phyloP scores from a whole-genome alignment of 176 grass and related monocot species.

The Aegilops umbellulata region DNA sequence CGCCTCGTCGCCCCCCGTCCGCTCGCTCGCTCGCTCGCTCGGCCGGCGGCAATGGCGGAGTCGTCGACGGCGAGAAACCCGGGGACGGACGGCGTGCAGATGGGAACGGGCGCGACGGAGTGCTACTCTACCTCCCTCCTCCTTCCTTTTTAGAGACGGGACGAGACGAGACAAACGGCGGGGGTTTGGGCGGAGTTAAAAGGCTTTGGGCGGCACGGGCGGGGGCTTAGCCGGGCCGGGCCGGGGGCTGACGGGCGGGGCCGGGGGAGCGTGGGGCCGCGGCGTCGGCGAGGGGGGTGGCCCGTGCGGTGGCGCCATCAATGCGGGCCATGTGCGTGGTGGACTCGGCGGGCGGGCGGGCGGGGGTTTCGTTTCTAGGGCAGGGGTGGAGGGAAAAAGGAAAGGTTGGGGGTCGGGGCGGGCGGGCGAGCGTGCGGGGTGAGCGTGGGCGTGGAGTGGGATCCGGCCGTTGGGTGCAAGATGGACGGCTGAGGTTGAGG shows the following conservation, averaged over 20 bases:
- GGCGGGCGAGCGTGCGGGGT: neutral
- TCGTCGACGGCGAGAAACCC: neutral
- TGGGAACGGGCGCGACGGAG: neutral
- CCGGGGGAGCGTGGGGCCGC: rapidly evolving
- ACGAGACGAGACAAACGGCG: constrained; percentile 5
- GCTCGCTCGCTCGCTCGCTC: neutral
- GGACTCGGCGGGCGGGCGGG: neutral
- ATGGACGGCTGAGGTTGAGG: neutral
- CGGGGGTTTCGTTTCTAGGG: constrained; percentile 7
- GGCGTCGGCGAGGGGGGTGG: neutral
- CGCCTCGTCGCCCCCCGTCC: neutral
- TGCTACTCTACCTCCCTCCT: neutral
- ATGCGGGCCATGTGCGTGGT: constrained; percentile 37
- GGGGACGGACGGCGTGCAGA: neutral
- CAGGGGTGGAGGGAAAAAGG: neutral
- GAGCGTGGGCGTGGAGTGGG: neutral
- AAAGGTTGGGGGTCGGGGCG: too few species aligned
- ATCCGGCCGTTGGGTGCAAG: neutral
- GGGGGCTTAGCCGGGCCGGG: neutral
- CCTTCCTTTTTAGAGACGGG: constrained; percentile 13
- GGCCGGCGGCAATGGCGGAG: neutral
- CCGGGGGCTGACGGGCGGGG: neutral
- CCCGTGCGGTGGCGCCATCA: constrained; percentile 23
- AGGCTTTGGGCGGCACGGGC: neutral
- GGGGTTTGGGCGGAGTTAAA: constrained; percentile 18